Evolutionary conservation across 352 stramenopile species (phyloP), one percentile per base, ranked within the genome.

Genomic region (Pythium aristosporum): DNA sequence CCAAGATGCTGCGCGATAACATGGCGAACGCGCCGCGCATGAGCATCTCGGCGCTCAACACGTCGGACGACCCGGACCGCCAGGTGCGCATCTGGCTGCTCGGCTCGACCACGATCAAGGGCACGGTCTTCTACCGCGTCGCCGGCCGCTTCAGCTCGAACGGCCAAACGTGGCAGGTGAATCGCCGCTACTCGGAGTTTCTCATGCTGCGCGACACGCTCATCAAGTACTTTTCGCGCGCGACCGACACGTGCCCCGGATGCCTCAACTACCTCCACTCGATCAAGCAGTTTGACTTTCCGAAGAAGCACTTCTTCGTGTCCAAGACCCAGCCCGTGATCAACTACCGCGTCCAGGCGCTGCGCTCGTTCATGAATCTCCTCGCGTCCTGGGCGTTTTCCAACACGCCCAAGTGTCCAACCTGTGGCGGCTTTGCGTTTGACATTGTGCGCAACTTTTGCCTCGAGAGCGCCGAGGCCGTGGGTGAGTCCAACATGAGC

Each of bases 171-270:
- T 93, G 85, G 85, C 80, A 93, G 54, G 79, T 93, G n/a, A 77
- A 87, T 57, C 82, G 84, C 23, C 80, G 85, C 9, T 95, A 95
- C 77, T 95, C 87, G 52, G 85, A 93, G 68, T 95, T 95, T 65
- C 72, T 92, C 23, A 69, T 75, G 54, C 79, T 95, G 36, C 85
- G 85, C 39, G 72, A 86, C 46, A 78, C 86, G 60, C 72, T 95
- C 12, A 72, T 92, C 73, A 91, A 89, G 72, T 95, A 88, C 71
- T 77, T 94, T 48, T 77, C 80, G 28, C 72, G 69, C 46, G 72
- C 82, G 25, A 74, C 76, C 23, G 81, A 89, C 44, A 92, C 86
- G 28, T 95, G 87, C 32, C 87, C 87, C 2, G 82, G 87, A 5
- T 95, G 87, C 63, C 53, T 82, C 42, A 92, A 91, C 60, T 94